Base-by-base conservation (phyloP, 495 filamentous ascomycete genomes). In the Aspergillus nidulans region DNA sequence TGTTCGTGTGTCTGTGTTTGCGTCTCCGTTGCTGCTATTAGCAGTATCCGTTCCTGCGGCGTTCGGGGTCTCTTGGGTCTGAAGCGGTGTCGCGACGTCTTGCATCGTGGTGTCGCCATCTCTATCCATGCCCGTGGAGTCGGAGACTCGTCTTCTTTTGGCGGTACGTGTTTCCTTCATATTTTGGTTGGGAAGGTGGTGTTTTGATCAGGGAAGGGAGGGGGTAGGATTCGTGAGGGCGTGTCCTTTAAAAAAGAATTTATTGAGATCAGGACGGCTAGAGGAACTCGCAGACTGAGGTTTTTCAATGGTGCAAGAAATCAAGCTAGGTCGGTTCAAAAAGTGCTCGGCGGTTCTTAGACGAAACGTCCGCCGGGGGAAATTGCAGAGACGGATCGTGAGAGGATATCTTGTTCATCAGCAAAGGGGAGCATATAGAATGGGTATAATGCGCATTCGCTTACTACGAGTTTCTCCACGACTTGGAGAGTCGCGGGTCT, bases 131-230 rank as follows among this genome's bases (percentile, higher is more conserved):
- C 4, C 30, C 15, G 60, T 56, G 18, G 53, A 52, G 42, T 66
- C 61, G 36, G 71, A 74, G 38, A 76, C 68, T 53, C 67, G 67
- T 49, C 75, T 71, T 50, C 75, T 63, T 60, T 77, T 77, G 12
- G 62, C 57, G 13, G 70, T 62, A n/a, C 72, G 70, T 15, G 67
- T 62, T 26, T 77, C 71, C 48, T 60, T 72, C 73, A 76, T 77
- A 2, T 34, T 6, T 12, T 34, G 28, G 40, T 60, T 15, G 40
- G 21, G 30, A 12, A 19, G 26, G 38, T 34, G 15, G 6, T 34
- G 15, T 30, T 15, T 16, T 25, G 38, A 15, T 3, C 15, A 15
- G 3, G 20, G 44, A 39, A 34, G 7, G 28, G 15, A 46, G 19
- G 32, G 30, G 20, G 32, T 34, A 45, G 42, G 21, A 23, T 23